phyloP scores from a whole-genome alignment of 768 basidiomycete species.

The Naganishia antarctica region DNA sequence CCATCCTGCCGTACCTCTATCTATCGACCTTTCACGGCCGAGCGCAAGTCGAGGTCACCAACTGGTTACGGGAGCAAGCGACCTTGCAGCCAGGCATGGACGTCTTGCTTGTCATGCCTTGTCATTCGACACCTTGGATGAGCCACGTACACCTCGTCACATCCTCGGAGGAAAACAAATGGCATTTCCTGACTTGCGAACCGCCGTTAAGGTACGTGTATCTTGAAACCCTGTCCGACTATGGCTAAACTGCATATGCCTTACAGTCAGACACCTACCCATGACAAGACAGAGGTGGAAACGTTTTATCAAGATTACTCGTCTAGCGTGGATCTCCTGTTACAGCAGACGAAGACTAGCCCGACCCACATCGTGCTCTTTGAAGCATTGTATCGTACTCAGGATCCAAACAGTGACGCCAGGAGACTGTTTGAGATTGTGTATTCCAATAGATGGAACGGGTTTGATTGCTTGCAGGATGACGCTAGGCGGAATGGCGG shows the following conservation, averaged over 20 bases:
- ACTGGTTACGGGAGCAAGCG: constrained; percentile 54
- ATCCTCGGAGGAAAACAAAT: constrained; percentile 55
- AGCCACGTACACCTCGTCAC: constrained; percentile 73
- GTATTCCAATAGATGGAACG: constrained; percentile 56
- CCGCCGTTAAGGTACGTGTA: constrained; percentile 73
- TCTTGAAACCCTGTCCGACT: not conserved
- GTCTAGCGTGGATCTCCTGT: not conserved
- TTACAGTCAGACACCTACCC: not conserved
- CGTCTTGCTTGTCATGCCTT: constrained; percentile 86
- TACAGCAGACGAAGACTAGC: not conserved
- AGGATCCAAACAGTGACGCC: not conserved
- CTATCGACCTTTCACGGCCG: constrained; percentile 69
- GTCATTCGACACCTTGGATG: constrained; percentile 91
- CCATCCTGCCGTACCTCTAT: constrained; percentile 62
- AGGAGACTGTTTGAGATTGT: constrained; percentile 53
- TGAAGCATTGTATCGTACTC: constrained; percentile 50
- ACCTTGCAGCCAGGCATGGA: not conserved
- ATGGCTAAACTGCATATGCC: not conserved
- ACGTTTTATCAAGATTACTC: not conserved
- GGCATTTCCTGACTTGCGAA: constrained; percentile 89
- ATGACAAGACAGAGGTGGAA: constrained; percentile 1
- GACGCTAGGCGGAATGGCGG: constrained; percentile 66
- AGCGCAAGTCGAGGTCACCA: constrained; percentile 71
- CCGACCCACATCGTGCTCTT: constrained; percentile 67
- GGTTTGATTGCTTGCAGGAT: constrained; percentile 60